Base-by-base conservation (phyloP, 2,329 filamentous ascomycete species). In the Claviceps sp. region DNA sequence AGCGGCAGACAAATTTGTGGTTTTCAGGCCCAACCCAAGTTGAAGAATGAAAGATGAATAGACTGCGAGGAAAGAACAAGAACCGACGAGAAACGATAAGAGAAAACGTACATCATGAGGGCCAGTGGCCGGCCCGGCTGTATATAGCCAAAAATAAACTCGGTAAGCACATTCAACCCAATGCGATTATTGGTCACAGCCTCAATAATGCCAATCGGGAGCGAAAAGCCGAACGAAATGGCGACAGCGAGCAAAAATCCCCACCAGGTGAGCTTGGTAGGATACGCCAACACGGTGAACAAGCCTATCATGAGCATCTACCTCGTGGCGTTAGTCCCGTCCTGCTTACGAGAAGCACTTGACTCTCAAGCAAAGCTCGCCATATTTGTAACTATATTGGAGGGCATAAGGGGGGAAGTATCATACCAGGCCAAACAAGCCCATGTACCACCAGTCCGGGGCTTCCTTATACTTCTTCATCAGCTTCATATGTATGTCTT, bases 61-160 rank as follows among this genome's bases (percentile, higher is more conserved):
- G 11, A 6, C 2, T 20, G 2, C 22, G 30, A 2, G 8, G 6
- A 40, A n/a, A 2, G 2, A 47, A 22, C 18, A 24, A 37, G 16
- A 16, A 11, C 3, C 1, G 2, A 7, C 11, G 16, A 7, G n/a
- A 5, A 4, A 30, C 8, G 11, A 37, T 9, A 36, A 2, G 5
- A 5, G 5, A 22, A 38, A 22, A 60, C 70, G 57, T 62, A 85
- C 70, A 88, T 73, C 84, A 89, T 89, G 55, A 88, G 77, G 0
- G 82, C 85, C 51, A 89, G 68, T 0, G 85, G 85, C 5, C 77
- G 70, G 2, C 85, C 85, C 0, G 84, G 84, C 56, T 87, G 82
- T 59, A 89, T 85, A 60, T 89, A 89, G 1, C 85, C 85, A 54
- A 81, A 80, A 4, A 89, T 70, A 56, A 88, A 87, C 67, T 87